Evolutionary conservation across 306 rosid species (phyloP).

Genomic region (Malus orientalis): DNA sequence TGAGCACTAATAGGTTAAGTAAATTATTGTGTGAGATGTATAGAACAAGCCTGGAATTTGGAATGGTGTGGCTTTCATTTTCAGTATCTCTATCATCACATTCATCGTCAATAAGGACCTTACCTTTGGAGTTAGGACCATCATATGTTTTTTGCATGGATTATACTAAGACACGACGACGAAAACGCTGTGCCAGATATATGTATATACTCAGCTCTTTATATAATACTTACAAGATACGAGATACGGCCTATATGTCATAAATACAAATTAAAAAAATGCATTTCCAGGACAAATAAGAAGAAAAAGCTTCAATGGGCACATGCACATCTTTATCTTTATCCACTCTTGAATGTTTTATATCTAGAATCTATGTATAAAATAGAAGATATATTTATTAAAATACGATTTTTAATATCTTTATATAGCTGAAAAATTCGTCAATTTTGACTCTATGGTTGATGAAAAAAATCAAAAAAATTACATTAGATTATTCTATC

Average conservation of each 20-base stretch:
- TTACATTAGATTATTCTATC: too few relatives aligned
- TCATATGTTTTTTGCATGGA: slow-evolving; percentile 13
- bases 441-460: too few relatives aligned
- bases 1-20: background rate
- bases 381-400: too few relatives aligned
- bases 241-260: background rate
- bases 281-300: too few relatives aligned
- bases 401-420: too few relatives aligned
- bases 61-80: background rate
- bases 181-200: background rate
- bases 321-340: too few relatives aligned
- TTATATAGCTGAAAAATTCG: too few relatives aligned
- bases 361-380: too few relatives aligned
- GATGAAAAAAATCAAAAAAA: too few relatives aligned
- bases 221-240: background rate
- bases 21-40: background rate
- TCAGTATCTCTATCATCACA: background rate
- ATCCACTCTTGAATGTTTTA: too few relatives aligned
- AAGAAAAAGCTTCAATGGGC: too few relatives aligned
- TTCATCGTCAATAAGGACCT: background rate
- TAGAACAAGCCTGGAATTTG: background rate
- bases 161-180: slow-evolving; percentile 28
- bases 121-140: background rate
- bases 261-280: background rate
- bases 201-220: background rate